Conservation (phyloP, 2,329 filamentous ascomycete genomes). For the Penicillium olsonii region DNA sequence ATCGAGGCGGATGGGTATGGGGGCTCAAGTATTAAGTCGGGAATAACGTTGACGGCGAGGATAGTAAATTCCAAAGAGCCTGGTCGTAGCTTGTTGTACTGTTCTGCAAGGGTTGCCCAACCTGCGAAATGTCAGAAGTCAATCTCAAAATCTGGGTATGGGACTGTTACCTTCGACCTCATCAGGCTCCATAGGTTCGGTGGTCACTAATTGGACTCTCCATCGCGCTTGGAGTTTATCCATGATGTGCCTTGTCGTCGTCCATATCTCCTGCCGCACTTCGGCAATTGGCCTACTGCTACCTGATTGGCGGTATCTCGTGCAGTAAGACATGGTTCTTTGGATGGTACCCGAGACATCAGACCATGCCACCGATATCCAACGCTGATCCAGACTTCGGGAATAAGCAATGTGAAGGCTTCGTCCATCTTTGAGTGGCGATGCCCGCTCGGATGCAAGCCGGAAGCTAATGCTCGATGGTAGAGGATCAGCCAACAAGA, state of each 20-base stretch:
- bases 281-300: slow-evolving; percentile 46
- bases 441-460: slow-evolving; percentile 53
- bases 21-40: slow-evolving; percentile 39
- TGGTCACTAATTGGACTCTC: slow-evolving; percentile 57
- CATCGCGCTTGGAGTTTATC: slow-evolving; percentile 54
- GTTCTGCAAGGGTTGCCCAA: slow-evolving; percentile 40
- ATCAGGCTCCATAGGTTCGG: slow-evolving; percentile 53
- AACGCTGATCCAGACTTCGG: slow-evolving; percentile 56
- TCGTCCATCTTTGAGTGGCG: slow-evolving; percentile 58
- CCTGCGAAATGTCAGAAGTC: slow-evolving; percentile 32
- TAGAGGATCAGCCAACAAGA: slow-evolving; percentile 55
- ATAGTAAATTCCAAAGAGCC: slow-evolving; percentile 40
- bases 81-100: slow-evolving; percentile 39
- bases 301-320: slow-evolving; percentile 43
- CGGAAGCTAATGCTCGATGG: slow-evolving; percentile 58
- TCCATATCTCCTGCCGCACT: slow-evolving; percentile 59
- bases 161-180: slow-evolving; percentile 50
- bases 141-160: background rate
- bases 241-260: slow-evolving; percentile 57
- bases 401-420: slow-evolving; percentile 62
- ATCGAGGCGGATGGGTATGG: slow-evolving; percentile 35
- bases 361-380: slow-evolving; percentile 62
- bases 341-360: slow-evolving; percentile 59
- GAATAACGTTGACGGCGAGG: slow-evolving; percentile 35
- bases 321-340: slow-evolving; percentile 56